Conservation (phyloP, 805 yeast species). For the Wickerhamomyces chambardii region DNA sequence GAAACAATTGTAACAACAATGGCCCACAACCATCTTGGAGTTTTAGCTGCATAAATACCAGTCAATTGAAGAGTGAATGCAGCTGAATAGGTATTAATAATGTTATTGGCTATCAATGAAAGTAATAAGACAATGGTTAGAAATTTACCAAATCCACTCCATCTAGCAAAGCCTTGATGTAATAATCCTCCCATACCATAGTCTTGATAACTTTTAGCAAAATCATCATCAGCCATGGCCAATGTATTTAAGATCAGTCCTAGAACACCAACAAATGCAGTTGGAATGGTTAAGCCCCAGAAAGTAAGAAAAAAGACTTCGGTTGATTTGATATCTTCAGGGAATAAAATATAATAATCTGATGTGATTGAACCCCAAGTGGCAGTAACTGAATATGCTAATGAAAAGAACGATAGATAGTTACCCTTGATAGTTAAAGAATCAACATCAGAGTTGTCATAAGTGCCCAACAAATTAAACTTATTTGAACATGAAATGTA, state of each 20-base stretch:
- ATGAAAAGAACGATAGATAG: conserved; percentile 62
- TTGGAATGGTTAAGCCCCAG: conserved; percentile 59
- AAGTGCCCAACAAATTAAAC: conserved; percentile 23
- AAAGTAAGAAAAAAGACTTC: conserved; percentile 55
- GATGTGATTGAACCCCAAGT: conserved; percentile 89
- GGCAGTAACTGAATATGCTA: conserved; percentile 69
- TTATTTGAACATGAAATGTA: conserved; percentile 51
- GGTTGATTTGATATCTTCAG: conserved; percentile 53
- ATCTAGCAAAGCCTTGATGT: conserved; percentile 51
- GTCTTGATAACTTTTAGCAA: conserved; percentile 44
- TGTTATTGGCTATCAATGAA: conserved; percentile 75
- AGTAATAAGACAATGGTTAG: conserved; percentile 59
- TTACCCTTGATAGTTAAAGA: conserved; percentile 47
- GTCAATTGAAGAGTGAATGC: conserved; percentile 71
- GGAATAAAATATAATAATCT: conserved; percentile 77
- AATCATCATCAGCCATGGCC: conserved; percentile 46
- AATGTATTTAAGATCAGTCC: conserved; percentile 65
- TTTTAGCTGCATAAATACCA: conserved; percentile 40
- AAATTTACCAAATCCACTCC: conserved; percentile 76
- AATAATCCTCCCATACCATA: conserved; percentile 74
- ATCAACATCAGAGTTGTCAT: conserved; percentile 22
- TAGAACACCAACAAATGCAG: conserved; percentile 66
- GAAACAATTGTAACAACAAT: conserved; percentile 53
- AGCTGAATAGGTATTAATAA: conserved; percentile 72
- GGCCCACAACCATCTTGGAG: conserved; percentile 78